Evolutionary conservation across 495 filamentous ascomycete genomes (phyloP).

Genomic region (Aeminium ludgeri): DNA sequence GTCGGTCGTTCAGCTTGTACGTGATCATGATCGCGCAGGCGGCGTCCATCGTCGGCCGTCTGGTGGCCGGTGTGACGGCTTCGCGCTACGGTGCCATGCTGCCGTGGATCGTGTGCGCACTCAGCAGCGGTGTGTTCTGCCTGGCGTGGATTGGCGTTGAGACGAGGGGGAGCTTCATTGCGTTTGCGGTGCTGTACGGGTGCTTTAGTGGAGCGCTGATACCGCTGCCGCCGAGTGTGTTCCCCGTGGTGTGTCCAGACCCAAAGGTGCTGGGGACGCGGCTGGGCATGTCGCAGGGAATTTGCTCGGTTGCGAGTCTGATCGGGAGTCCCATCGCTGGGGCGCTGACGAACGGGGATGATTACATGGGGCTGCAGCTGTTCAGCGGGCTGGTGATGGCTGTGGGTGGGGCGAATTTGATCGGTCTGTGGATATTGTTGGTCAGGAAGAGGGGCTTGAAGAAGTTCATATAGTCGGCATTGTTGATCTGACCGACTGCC

Average conservation of each 20-base stretch:
- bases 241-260: conserved; percentile 47
- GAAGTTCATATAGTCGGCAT: conserved; percentile 24
- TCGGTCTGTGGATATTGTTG: conserved; percentile 11
- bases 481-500: too few relatives aligned
- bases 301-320: conserved; percentile 52
- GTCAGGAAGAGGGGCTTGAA: conserved; percentile 5
- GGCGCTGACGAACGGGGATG: conserved; percentile 30
- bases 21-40: conserved; percentile 61
- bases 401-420: conserved; percentile 6
- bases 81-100: conserved; percentile 45
- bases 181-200: conserved; percentile 46
- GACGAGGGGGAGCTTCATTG: conserved; percentile 35
- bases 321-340: conserved; percentile 65
- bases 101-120: conserved; percentile 37
- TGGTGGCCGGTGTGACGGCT: conserved; percentile 54
- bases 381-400: conserved; percentile 14
- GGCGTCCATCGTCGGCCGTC: conserved; percentile 43
- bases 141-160: conserved; percentile 48
- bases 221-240: conserved; percentile 42
- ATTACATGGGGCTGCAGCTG: conserved; percentile 9
- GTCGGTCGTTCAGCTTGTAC: conserved; percentile 39
- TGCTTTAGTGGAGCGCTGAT: conserved; percentile 49
- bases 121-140: conserved; percentile 35
- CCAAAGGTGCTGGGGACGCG: conserved; percentile 50
- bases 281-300: conserved; percentile 69